Evolutionary conservation across 306 rosid genomes (phyloP), one percentile per base, ranked within the genome.

Genomic region (Trifolium fragiferum): DNA sequence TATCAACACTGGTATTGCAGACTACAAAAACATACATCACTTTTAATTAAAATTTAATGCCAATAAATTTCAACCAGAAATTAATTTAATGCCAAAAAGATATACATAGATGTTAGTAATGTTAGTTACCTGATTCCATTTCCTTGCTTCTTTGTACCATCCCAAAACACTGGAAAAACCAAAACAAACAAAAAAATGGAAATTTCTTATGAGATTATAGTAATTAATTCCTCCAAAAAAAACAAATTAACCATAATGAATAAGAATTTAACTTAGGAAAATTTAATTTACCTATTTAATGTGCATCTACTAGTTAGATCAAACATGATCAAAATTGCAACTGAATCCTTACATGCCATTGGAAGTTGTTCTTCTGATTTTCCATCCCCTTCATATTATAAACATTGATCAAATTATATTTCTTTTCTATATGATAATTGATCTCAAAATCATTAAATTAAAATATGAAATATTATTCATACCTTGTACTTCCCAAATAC

Each of bases 401-500:
- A 78, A 62, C n/a, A 50, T 44, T 44, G 16, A 54, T 57, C 13
- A 70, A 69, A 46, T 14, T 0, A 46, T 33, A 20, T 30, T 32
- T 27, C 0, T 10, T 53, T 78, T 47, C 27, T 4, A 47, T 30
- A 32, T 55, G 5, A 8, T 8, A 37, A 63, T 15, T 63, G 12
- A 76, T 55, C 25, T 20, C 60, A 78, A 74, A 75, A 27, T 70
- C 60, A 50, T 49, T 9, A 68, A 37, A 50, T 14, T 8, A 20
- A 23, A 75, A 53, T 27, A 15, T 65, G 12, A 15, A 37, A 40
- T 66, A 9, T 18, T 8, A 0, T 58, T 6, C 15, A 8, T 82
- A 88, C 99, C 96, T 90, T 83, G 90, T 33, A 94, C 96, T 89
- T 92, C 99, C 97, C 99, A 94, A 70, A 94, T 87, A 78, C 88